These are phyloP conservation scores for Leucocoprinus birnbaumii DNA, from an alignment of 768 basidiomycete species.

Conservation along the genomic window DNA sequence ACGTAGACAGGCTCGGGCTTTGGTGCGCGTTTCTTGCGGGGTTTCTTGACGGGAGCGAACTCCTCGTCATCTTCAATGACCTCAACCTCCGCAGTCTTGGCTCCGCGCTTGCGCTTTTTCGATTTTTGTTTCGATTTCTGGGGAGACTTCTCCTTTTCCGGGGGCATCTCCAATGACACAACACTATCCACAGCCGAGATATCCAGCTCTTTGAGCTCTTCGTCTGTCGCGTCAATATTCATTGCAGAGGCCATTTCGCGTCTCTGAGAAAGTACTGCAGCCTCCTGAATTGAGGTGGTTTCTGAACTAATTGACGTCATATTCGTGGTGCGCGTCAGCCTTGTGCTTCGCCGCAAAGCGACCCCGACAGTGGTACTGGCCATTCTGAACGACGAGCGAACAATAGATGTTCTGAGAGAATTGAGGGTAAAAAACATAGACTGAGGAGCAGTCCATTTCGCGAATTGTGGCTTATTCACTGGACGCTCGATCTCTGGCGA, in stretches of 20 bases:
- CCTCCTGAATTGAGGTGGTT: not conserved
- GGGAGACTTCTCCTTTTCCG: not conserved
- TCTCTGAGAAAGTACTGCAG: not conserved
- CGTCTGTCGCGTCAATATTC: not conserved
- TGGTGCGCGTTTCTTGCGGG: slow-evolving; percentile 21
- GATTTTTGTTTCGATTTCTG: slow-evolving; percentile 6
- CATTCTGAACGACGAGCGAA: not conserved
- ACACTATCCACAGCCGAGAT: not conserved
- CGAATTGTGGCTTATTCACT: not conserved
- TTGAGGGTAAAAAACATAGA: slow-evolving; percentile 2
- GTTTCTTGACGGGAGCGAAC: slow-evolving; percentile 6
- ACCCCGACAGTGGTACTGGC: not conserved
- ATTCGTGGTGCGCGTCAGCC: not conserved
- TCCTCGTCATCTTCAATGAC: slow-evolving; percentile 10
- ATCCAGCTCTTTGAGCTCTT: not conserved
- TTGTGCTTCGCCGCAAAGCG: slow-evolving; percentile 6
- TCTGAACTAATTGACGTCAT: not conserved
- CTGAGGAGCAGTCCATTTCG: not conserved
- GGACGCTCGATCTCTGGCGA: slow-evolving; percentile 3
- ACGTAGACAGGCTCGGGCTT: slow-evolving; percentile 54
- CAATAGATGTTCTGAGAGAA: not conserved
- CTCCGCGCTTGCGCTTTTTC: slow-evolving; percentile 2
- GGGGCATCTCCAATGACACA: not conserved
- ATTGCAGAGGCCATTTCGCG: not conserved
- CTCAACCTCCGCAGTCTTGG: not conserved